A percentile compares a stretch with the other conserved stretches of the same genome.
Conservation (phyloP, 352 stramenopile genomes). For the Pythium myriotylum region DNA sequence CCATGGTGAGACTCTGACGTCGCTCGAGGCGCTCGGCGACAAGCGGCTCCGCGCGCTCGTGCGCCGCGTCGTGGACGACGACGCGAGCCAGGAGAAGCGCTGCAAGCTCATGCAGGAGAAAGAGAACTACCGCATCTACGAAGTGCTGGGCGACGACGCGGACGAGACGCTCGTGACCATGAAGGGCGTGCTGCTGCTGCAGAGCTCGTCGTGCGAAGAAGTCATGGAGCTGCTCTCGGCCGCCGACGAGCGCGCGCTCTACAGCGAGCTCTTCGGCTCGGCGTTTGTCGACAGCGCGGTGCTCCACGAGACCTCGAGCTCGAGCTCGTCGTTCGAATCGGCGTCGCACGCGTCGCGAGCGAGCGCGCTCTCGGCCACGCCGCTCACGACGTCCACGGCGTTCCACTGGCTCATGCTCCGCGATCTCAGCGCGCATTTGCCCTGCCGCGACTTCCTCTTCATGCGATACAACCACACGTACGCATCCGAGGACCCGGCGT, state of each 20-base stretch:
- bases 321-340: neutral
- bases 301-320: conserved; percentile 12
- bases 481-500: conserved; percentile 37
- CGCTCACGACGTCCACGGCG: conserved; percentile 35
- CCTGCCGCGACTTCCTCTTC: conserved; percentile 79
- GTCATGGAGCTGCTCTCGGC: conserved; percentile 63
- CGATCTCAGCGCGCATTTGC: conserved; percentile 50
- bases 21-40: conserved; percentile 53
- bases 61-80: conserved; percentile 63
- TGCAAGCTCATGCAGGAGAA: conserved; percentile 70
- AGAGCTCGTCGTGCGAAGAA: conserved; percentile 71
- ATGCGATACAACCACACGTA: conserved; percentile 78
- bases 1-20: conserved; percentile 38
- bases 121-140: conserved; percentile 79
- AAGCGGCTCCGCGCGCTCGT: conserved; percentile 62
- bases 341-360: neutral
- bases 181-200: conserved; percentile 67
- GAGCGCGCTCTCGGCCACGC: conserved; percentile 10
- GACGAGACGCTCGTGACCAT: conserved; percentile 52
- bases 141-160: conserved; percentile 48
- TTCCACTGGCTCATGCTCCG: conserved; percentile 81
- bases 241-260: conserved; percentile 39
- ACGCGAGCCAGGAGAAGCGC: conserved; percentile 39
- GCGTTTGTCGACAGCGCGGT: conserved; percentile 50
- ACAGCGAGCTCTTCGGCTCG: conserved; percentile 60